Evolutionary conservation across 2,329 filamentous ascomycete species (phyloP), one percentile per base, ranked within the genome.

Genomic region (Thielaviopsis ethacetica): DNA sequence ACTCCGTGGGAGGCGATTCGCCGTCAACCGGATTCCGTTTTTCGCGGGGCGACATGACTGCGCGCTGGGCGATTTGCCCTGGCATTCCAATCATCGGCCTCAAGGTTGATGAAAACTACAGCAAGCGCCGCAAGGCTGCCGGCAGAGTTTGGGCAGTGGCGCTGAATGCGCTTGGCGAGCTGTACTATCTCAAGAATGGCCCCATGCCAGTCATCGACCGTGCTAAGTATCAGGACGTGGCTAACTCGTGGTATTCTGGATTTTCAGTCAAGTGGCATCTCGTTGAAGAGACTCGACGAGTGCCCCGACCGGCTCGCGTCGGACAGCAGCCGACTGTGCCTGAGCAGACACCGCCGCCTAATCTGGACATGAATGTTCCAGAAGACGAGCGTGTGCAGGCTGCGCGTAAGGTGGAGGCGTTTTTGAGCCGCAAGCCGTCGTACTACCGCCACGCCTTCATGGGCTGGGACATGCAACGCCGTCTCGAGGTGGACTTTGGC

Each of bases 391-490:
- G 91, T 62, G 70, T 75, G 44, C 83, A 86, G 1, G 90, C 95
- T 68, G 89, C 88, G 1, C 78, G 79, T 54, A 88, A 94, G 68
- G 89, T 95, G 58, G 86, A 95, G 65, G 80, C 77, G 50, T 94
- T 86, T 64, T 69, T 94, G 19, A 75, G 74, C 0, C 82, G 85
- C 65, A 84, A 81, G 64, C 91, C 91, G 3, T 79, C 81, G 49
- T 81, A 94, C 64, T 95, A 95, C 68, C 82, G 84, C 22, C 84
- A 83, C 65, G 75, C 82, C 1, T 97, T 87, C 66, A 74, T 86
- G 51, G 86, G 86, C 2, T 97, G 93, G 91, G 88, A 97, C 66
- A 97, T 97, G 91, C 83, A 83, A 57, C 81, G 90, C 62, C 83
- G 76, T 62, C 73, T 97, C 2, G 85, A 93, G 65, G 88, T 95